Conservation (phyloP, 2,329 filamentous ascomycete genomes). For the Hypoxylon sp. region DNA sequence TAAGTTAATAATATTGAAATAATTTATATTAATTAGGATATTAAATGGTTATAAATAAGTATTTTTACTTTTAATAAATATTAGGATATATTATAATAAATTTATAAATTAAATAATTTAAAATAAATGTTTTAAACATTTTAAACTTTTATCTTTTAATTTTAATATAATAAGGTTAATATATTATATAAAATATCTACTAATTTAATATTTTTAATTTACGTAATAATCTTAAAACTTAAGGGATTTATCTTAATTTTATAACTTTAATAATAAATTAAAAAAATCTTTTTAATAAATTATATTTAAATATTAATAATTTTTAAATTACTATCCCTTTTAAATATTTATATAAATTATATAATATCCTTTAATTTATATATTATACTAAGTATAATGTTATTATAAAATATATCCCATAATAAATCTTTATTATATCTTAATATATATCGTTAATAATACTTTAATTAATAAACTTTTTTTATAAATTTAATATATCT, state of each 20-base stretch:
- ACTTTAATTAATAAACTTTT: no score
- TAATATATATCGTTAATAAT: background rate
- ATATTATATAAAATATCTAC: background rate
- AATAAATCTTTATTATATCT: background rate
- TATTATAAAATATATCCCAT: no score
- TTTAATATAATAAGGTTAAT: background rate
- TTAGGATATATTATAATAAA: background rate
- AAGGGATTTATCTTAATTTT: background rate
- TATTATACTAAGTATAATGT: no score
- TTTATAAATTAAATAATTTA: background rate
- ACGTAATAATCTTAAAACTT: background rate
- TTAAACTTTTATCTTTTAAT: background rate
- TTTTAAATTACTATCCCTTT: background rate
- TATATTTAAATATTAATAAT: conserved; percentile 2
- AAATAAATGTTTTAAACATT: background rate
- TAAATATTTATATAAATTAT: no score
- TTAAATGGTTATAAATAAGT: conserved; percentile 7
- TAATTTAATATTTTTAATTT: background rate
- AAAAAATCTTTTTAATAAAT: background rate
- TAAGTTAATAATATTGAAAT: background rate
- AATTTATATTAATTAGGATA: background rate
- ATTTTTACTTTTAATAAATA: no score
- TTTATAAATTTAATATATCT: no score
- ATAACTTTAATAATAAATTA: background rate
- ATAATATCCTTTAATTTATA: no score